Evolutionary conservation across 2,329 filamentous ascomycete genomes (phyloP), one percentile per base, ranked within the genome.

Genomic region (Sarocladiaceae sp.): DNA sequence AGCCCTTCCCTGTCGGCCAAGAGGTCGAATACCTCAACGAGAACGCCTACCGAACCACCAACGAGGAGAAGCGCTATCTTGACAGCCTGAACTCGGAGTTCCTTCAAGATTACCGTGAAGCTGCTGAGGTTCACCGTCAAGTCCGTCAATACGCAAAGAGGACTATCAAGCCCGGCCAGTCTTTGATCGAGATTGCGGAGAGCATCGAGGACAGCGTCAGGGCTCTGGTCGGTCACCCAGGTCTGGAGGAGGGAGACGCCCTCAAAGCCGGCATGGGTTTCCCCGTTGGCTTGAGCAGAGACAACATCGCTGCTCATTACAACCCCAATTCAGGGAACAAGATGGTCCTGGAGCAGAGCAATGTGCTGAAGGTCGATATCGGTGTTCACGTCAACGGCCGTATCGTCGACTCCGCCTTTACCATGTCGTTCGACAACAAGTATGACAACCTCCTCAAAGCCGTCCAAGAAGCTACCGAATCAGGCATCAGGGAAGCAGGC

Each of bases 241-340:
- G 89, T 7, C 70, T 94, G 39, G 79, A 86, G 55, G 86, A 91
- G 61, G 90, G 90, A 4, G 90, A 95, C 62, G 85, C 84, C 51
- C 72, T 92, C 57, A 82, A 84, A 62, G 89, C 84, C 28, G 90
- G 90, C 52, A 89, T 95, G 80, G 90, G 88, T 3, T 96, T 96
- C 71, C 90, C 90, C 4, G 90, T 86, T 20, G 90, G 90, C 50
- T 74, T 95, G 52, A 91, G 87, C 65, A 77, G 94, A 59, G 92
- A 96, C 71, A 83, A 94, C 66, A 89, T 88, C 62, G 89, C 89
- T 1, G 90, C 90, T 3, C 90, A 95, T 71, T 95, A 88, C 68
- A 92, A 86, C 7, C 90, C 90, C 10, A 96, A 95, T 65, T 86
- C 88, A 2, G 90, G 90, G 52, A 94, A 94, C 71, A 89, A 90